These are phyloP conservation scores for Globisporangium takayamanum DNA, from an alignment of 352 stramenopile genomes.

Conservation along the genomic window DNA sequence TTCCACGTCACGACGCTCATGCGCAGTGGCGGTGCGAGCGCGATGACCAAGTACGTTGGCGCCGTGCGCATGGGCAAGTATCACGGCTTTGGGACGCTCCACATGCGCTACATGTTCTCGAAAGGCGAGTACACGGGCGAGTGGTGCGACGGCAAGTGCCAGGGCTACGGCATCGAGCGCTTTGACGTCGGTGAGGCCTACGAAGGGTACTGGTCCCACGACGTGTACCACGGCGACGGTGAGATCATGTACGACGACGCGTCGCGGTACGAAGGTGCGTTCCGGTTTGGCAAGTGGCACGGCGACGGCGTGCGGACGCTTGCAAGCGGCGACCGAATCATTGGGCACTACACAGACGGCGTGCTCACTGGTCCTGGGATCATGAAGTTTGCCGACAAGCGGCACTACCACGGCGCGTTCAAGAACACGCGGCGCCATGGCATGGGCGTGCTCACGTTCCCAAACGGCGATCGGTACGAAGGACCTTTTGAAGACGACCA, in stretches of 20 bases:
- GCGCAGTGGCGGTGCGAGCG: not conserved
- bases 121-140: slow-evolving; percentile 76
- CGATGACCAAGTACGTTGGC: slow-evolving; percentile 40
- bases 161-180: slow-evolving; percentile 79
- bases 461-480: slow-evolving; percentile 88
- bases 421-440: slow-evolving; percentile 58
- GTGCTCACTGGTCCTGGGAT: slow-evolving; percentile 49
- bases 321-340: slow-evolving; percentile 49
- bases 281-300: slow-evolving; percentile 68
- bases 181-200: slow-evolving; percentile 69
- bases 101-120: slow-evolving; percentile 50
- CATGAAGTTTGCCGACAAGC: slow-evolving; percentile 62
- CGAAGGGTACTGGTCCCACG: slow-evolving; percentile 68
- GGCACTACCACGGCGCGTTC: slow-evolving; percentile 66
- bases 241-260: slow-evolving; percentile 62
- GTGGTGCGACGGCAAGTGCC: slow-evolving; percentile 72
- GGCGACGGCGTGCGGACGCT: slow-evolving; percentile 58
- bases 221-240: slow-evolving; percentile 61
- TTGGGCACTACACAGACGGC: slow-evolving; percentile 47
- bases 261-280: slow-evolving; percentile 60
- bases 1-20: slow-evolving; percentile 49
- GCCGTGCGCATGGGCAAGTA: slow-evolving; percentile 51
- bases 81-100: slow-evolving; percentile 65
- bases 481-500: slow-evolving; percentile 82
- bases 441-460: slow-evolving; percentile 72